Conservation (phyloP, 257 asterid species). For the Solanum appendiculatum region DNA sequence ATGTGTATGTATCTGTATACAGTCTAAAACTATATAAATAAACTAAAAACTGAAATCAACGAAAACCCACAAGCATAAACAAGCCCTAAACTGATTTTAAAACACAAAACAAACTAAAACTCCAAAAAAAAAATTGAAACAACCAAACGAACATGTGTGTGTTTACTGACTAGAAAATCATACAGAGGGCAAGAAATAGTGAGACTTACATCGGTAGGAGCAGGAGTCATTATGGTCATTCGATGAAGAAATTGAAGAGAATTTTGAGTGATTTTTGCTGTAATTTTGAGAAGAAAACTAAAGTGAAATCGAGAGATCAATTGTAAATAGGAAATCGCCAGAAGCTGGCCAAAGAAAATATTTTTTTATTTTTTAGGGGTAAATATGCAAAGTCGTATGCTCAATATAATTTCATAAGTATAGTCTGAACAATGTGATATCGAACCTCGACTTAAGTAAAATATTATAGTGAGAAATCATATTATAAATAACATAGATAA, state of each 20-base stretch:
- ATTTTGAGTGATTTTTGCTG: not conserved
- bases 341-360: not conserved
- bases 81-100: not conserved
- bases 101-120: not conserved
- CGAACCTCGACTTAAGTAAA: not conserved
- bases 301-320: not conserved
- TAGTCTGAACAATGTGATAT: accelerated
- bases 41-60: not conserved
- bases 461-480: too few relatives aligned
- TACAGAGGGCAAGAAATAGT: not conserved
- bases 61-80: not conserved
- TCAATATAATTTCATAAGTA: not conserved
- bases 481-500: not conserved
- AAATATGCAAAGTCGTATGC: too few relatives aligned
- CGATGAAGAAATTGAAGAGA: not conserved
- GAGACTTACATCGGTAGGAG: not conserved
- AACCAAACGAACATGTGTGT: not conserved
- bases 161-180: not conserved
- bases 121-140: not conserved
- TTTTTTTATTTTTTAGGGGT: too few relatives aligned
- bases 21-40: not conserved
- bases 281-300: not conserved
- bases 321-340: not conserved
- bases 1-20: not conserved
- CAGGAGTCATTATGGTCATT: not conserved